Evolutionary conservation across 345 rosid species (phyloP).

Genomic region (Mallotus nudiflorus): DNA sequence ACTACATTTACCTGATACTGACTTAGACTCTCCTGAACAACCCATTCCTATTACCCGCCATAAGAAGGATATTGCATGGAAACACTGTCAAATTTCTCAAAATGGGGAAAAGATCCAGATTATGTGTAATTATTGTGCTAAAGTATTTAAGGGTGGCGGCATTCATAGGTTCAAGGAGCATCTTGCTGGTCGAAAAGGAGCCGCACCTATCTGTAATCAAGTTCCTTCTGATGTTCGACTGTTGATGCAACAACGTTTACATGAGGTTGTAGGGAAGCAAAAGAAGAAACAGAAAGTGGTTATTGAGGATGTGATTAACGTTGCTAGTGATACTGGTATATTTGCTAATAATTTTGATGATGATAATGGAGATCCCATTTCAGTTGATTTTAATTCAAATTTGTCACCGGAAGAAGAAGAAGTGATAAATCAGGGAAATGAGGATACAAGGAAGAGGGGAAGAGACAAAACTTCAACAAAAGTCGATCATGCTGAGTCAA

Average conservation of each 20-base stretch:
- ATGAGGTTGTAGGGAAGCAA: conserved; percentile 15
- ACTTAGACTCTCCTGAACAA: conserved; percentile 14
- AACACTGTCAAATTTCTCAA: conserved; percentile 19
- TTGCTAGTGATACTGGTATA: conserved; percentile 1
- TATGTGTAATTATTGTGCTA: conserved; percentile 30
- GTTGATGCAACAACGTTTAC: conserved; percentile 28
- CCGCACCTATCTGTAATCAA: conserved; percentile 21
- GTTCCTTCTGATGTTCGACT: conserved; percentile 27
- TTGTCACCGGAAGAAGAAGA: conserved; percentile 12
- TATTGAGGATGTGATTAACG: background rate
- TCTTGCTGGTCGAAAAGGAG: conserved; percentile 36
- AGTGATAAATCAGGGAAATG: conserved; percentile 9
- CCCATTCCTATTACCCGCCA: conserved; percentile 7
- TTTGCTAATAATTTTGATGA: conserved; percentile 3
- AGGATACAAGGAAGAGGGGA: conserved; percentile 11
- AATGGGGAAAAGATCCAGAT: conserved; percentile 18
- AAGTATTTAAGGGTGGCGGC: conserved; percentile 38
- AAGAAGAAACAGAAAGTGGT: conserved; percentile 13
- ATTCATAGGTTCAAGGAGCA: conserved; percentile 41
- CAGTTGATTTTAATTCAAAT: conserved; percentile 2
- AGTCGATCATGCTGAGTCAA: background rate
- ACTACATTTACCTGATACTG: background rate
- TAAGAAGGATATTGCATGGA: conserved; percentile 33
- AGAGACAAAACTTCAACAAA: conserved; percentile 14
- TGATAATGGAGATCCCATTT: conserved; percentile 4